Conservation (phyloP, 495 filamentous ascomycete species). For the Penicillium herquei region DNA sequence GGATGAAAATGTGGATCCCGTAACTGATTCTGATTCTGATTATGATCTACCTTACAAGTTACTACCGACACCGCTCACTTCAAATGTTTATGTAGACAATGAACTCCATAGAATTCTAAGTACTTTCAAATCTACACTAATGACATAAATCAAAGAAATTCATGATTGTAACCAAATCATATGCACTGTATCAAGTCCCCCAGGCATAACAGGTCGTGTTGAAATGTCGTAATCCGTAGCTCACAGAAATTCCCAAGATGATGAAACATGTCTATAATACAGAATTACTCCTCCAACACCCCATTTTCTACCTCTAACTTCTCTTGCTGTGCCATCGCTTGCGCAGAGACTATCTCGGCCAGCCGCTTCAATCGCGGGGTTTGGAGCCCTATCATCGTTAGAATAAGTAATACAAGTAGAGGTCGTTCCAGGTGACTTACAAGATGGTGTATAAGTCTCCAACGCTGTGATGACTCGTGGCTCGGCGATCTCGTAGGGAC, state of each 20-base stretch:
- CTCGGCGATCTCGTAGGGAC: conserved; percentile 98
- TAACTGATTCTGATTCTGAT: neutral
- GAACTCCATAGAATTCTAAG: no score
- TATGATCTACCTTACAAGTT: neutral
- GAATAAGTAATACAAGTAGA: neutral
- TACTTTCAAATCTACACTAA: no score
- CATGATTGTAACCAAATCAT: conserved; percentile 7
- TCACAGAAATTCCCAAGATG: conserved; percentile 22
- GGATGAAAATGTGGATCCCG: neutral
- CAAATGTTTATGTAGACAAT: no score
- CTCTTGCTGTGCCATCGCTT: conserved; percentile 92
- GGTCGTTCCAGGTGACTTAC: conserved; percentile 47
- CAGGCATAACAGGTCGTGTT: conserved; percentile 18
- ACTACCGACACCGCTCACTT: neutral
- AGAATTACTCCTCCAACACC: conserved; percentile 31
- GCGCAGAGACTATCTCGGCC: conserved; percentile 94
- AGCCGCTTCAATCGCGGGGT: conserved; percentile 90
- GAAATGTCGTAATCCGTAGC: conserved; percentile 34
- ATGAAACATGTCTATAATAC: conserved; percentile 28
- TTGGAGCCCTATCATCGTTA: conserved; percentile 70
- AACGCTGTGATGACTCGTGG: conserved; percentile 92
- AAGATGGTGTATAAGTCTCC: conserved; percentile 97
- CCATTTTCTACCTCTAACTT: conserved; percentile 63
- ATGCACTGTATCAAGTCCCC: conserved; percentile 28
- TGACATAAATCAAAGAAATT: no score